These are phyloP conservation scores for Arthrobotrys megalospora DNA, from an alignment of 2,329 filamentous ascomycete genomes.

Conservation along the genomic window DNA sequence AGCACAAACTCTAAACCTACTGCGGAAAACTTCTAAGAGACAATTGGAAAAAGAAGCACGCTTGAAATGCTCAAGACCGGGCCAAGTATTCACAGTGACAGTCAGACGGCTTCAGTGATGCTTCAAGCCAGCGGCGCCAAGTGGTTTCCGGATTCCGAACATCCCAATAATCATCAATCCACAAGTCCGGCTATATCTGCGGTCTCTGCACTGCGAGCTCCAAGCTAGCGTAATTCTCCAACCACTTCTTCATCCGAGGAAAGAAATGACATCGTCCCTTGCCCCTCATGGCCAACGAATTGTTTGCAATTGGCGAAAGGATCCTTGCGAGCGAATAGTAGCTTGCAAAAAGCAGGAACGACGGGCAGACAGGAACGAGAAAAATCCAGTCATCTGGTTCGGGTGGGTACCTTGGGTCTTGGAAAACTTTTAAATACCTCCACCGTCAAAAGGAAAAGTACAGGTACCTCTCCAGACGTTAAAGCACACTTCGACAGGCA, in stretches of 20 bases:
- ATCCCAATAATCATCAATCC: background rate
- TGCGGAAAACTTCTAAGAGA: background rate
- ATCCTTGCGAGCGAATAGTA: slow-evolving; percentile 21
- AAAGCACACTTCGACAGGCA: background rate
- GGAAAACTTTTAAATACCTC: slow-evolving; percentile 35
- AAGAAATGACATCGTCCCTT: slow-evolving; percentile 6
- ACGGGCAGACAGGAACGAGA: slow-evolving; percentile 7
- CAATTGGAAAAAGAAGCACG: background rate
- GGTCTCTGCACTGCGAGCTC: background rate
- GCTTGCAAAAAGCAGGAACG: slow-evolving; percentile 47
- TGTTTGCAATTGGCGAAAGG: slow-evolving; percentile 22
- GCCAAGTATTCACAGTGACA: background rate
- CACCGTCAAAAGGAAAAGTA: slow-evolving; percentile 26
- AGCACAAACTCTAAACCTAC: slow-evolving; percentile 10
- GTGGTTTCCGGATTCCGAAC: slow-evolving; percentile 16
- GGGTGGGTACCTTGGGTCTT: slow-evolving; percentile 21
- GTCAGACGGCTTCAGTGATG: background rate
- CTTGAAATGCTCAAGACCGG: background rate
- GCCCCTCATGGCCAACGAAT: slow-evolving; percentile 6
- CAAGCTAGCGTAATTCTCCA: slow-evolving; percentile 16
- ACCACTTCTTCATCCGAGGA: slow-evolving; percentile 15
- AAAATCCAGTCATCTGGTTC: slow-evolving; percentile 45
- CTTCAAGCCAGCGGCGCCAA: background rate
- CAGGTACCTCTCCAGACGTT: slow-evolving; percentile 14
- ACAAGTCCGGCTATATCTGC: background rate